Evolutionary conservation across 2,329 filamentous ascomycete species (phyloP).

Genomic region (Trichoderma asperellum): DNA sequence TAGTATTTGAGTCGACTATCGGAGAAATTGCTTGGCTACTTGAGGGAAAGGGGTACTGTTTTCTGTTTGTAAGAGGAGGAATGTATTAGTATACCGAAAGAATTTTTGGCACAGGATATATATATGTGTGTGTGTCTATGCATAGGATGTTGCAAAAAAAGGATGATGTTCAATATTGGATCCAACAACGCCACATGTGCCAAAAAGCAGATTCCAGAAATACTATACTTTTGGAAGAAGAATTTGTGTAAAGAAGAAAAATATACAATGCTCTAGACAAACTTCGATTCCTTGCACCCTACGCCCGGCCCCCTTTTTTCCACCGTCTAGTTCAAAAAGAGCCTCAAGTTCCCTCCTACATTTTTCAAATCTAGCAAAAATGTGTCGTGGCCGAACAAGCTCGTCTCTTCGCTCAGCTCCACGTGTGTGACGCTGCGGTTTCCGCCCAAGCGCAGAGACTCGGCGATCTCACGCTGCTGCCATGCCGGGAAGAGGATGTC

Average conservation of each 20-base stretch:
- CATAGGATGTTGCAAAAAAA: conserved; percentile 1
- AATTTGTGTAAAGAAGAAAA: not conserved
- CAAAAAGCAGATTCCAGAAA: not conserved
- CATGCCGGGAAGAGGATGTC: conserved; percentile 97
- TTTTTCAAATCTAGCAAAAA: conserved; percentile 92
- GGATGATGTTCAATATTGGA: not conserved
- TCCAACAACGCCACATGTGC: not conserved
- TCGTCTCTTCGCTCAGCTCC: conserved; percentile 92
- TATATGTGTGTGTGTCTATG: conserved; percentile 6
- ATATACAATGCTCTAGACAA: not conserved
- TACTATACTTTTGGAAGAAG: not conserved
- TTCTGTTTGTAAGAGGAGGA: not conserved
- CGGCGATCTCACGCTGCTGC: conserved; percentile 94
- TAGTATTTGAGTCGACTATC: conserved; percentile 23
- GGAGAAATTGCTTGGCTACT: not conserved
- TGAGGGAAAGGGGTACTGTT: not conserved
- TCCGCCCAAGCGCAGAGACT: conserved; percentile 75
- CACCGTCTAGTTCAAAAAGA: conserved; percentile 65
- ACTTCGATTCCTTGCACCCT: not conserved
- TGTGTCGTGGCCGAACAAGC: conserved; percentile 94
- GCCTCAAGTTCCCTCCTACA: conserved; percentile 80
- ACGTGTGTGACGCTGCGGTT: conserved; percentile 84
- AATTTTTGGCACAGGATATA: conserved; percentile 11
- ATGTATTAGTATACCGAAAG: conserved; percentile 19
- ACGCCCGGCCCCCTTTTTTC: not conserved